Conservation (phyloP, 2,329 filamentous ascomycete genomes). For the Phaeophleospora eucalypticola region DNA sequence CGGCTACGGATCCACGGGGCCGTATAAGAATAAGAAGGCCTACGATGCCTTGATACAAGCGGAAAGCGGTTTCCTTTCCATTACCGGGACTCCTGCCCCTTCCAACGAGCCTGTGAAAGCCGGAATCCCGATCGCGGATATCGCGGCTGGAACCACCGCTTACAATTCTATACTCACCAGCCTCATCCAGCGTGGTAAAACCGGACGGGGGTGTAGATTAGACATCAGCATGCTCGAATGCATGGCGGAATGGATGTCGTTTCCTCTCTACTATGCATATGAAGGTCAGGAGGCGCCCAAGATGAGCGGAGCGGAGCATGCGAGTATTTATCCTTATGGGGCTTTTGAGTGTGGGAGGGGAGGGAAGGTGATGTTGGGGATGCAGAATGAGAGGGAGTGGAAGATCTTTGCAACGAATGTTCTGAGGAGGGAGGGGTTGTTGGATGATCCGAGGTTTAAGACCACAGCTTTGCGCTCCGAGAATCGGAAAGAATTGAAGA, state of each 20-base stretch:
- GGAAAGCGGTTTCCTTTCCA: conserved; percentile 41
- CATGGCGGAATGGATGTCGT: conserved; percentile 58
- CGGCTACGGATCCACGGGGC: conserved; percentile 90
- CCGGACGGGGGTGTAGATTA: conserved; percentile 47
- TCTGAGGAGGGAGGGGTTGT: conserved; percentile 41
- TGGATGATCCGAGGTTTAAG: conserved; percentile 45
- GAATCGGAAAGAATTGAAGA: conserved; percentile 46
- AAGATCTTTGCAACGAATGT: conserved; percentile 47
- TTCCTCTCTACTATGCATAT: conserved; percentile 63
- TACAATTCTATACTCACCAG: conserved; percentile 94
- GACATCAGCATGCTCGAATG: conserved; percentile 58
- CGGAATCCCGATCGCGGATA: conserved; percentile 89
- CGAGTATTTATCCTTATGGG: conserved; percentile 55
- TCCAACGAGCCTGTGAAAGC: conserved; percentile 84
- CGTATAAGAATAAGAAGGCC: conserved; percentile 81
- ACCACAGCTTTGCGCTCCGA: conserved; percentile 45
- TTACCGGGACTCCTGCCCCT: conserved; percentile 66
- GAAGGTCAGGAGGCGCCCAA: conserved; percentile 42
- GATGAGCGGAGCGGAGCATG: conserved; percentile 51
- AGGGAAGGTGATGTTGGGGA: conserved; percentile 51
- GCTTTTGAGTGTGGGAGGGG: conserved; percentile 47
- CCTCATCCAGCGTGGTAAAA: conserved; percentile 58
- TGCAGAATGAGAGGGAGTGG: conserved; percentile 58
- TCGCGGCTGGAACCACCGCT: conserved; percentile 90
- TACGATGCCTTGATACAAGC: conserved; percentile 99